Evolutionary conservation across 768 basidiomycete species (phyloP).

Genomic region (Boletus coccyginus): DNA sequence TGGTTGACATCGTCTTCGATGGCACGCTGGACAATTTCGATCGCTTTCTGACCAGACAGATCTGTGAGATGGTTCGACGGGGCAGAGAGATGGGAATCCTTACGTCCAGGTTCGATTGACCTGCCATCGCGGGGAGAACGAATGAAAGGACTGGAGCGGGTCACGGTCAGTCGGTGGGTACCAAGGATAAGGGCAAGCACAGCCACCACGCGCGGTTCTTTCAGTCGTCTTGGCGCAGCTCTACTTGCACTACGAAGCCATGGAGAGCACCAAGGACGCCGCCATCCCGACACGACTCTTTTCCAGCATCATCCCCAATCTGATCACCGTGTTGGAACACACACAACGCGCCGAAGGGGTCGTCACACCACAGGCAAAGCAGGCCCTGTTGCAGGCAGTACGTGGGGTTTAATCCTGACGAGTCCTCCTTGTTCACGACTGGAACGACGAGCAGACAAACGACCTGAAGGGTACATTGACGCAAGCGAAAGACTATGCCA

Average conservation of each 20-base stretch:
- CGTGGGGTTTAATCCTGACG: conserved; percentile 3
- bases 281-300: conserved; percentile 47
- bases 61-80: conserved; percentile 15
- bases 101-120: conserved; percentile 48
- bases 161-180: too few species aligned
- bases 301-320: conserved; percentile 55
- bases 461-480: conserved; percentile 60
- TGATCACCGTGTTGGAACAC: conserved; percentile 58
- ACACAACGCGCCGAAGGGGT: conserved; percentile 57
- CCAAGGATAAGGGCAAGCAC: too few species aligned
- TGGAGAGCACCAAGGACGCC: conserved; percentile 6
- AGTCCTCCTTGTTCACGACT: neutral
- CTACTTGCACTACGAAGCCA: neutral
- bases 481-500: conserved; percentile 59
- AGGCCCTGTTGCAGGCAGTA: conserved; percentile 65
- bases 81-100: conserved; percentile 10
- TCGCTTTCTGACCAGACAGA: conserved; percentile 55
- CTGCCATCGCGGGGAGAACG: conserved; percentile 35
- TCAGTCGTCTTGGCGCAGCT: neutral
- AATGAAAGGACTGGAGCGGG: neutral
- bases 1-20: conserved; percentile 92
- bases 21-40: conserved; percentile 88
- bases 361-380: conserved; percentile 56
- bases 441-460: conserved; percentile 52
- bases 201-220: too few species aligned